A percentile compares a stretch with the other conserved stretches of the same genome.
These are phyloP conservation scores for Eucalyptus grandis DNA, from an alignment of 345 rosid species.

Conservation along the genomic window DNA sequence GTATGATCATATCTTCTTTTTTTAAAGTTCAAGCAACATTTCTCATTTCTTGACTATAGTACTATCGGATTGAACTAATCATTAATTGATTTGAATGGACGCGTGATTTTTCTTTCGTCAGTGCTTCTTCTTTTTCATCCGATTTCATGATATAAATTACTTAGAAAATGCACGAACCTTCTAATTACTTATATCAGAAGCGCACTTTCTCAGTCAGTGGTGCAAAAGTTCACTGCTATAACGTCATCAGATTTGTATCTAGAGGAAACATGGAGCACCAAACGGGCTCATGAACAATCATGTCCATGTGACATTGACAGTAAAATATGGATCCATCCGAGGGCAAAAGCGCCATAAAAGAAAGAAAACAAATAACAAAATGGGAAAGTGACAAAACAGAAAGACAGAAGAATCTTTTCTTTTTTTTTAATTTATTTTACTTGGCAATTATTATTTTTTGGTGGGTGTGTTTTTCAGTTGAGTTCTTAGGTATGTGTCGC, in stretches of 20 bases:
- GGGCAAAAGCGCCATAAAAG: not conserved
- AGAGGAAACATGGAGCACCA: not conserved
- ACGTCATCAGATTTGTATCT: not conserved
- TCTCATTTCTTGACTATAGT: not conserved
- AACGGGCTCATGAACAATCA: not conserved
- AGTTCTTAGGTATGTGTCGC: not conserved
- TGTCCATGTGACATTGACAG: not conserved
- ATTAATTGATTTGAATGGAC: not conserved
- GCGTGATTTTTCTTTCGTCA: not conserved
- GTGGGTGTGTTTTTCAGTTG: not conserved
- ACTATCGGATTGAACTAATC: not conserved
- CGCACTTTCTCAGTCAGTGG: not conserved
- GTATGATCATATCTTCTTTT: not conserved
- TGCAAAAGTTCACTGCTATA: not conserved
- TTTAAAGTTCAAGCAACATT: not conserved
- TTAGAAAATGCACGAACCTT: not conserved
- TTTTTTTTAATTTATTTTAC: not conserved
- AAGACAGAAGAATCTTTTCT: not conserved
- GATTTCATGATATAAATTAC: not conserved
- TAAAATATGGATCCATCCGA: not conserved
- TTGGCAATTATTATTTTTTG: not conserved
- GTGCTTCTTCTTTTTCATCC: rapidly evolving
- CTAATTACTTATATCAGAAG: not conserved
- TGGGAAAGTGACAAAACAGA: not conserved
- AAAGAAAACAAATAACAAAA: not conserved